phyloP scores from a whole-genome alignment of 768 basidiomycete genomes.

The Boletales sp. region DNA sequence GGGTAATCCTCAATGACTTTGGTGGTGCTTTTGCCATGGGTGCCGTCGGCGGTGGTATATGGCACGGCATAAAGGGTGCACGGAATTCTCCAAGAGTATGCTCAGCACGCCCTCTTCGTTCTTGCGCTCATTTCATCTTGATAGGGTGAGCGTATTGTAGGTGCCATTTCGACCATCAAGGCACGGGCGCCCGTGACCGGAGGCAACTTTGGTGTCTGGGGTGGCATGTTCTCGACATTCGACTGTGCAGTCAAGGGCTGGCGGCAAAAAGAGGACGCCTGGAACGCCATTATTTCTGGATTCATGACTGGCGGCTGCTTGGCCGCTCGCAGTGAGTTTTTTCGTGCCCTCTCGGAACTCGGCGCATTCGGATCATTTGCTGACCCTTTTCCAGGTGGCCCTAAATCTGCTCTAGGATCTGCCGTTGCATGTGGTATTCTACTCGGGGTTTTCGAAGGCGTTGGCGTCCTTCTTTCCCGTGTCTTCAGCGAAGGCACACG shows the following conservation, averaged over 20 bases:
- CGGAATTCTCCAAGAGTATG: constrained; percentile 91
- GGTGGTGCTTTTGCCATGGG: constrained; percentile 98
- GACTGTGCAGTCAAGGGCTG: constrained; percentile 98
- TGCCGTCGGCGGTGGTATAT: constrained; percentile 94
- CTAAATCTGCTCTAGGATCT: constrained; percentile 85
- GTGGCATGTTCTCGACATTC: constrained; percentile 98
- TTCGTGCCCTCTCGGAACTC: background rate
- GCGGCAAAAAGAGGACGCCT: constrained; percentile 96
- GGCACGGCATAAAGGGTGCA: constrained; percentile 98
- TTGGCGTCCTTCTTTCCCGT: constrained; percentile 87
- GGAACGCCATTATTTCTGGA: constrained; percentile 98
- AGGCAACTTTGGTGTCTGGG: constrained; percentile 94
- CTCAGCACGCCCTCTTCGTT: background rate
- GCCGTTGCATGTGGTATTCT: constrained; percentile 95
- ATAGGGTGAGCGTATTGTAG: constrained; percentile 91
- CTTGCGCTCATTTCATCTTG: background rate
- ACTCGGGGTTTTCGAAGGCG: constrained; percentile 91
- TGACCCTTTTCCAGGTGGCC: constrained; percentile 64
- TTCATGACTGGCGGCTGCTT: constrained; percentile 98
- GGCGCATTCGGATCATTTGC: background rate
- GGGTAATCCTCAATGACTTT: constrained; percentile 98
- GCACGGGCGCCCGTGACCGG: constrained; percentile 97
- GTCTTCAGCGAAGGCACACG: constrained; percentile 82
- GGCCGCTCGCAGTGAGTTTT: constrained; percentile 82
- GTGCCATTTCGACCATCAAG: constrained; percentile 94